Conservation (phyloP, 371 early-diverging fungal genomes). For the Conidiobolus incongruus region DNA sequence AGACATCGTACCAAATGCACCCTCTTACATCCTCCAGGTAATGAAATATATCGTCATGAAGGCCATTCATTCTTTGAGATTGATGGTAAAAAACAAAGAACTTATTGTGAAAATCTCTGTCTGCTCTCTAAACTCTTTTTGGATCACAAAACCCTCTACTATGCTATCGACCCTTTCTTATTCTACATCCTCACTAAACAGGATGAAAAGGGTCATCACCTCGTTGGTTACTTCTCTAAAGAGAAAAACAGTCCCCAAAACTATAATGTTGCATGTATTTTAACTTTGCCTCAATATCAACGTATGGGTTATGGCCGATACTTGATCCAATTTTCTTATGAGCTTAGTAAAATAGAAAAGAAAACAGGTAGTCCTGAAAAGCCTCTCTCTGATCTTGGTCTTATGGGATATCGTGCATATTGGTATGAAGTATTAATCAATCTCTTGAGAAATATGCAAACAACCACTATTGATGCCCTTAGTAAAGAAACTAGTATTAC, state of each 20-base stretch:
- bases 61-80: conserved; percentile 82
- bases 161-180: conserved; percentile 93
- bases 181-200: conserved; percentile 86
- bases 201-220: conserved; percentile 64
- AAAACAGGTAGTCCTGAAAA: conserved; percentile 96
- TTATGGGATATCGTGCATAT: conserved; percentile 87
- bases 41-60: conserved; percentile 73
- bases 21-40: conserved; percentile 82
- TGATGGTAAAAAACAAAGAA: conserved; percentile 73
- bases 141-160: no score
- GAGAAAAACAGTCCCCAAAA: conserved; percentile 90
- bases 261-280: conserved; percentile 98
- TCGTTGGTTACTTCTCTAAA: conserved; percentile 99
- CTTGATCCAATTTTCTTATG: conserved; percentile 94
- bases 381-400: conserved; percentile 96
- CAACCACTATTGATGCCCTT: no score
- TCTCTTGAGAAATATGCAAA: no score
- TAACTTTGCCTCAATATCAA: conserved; percentile 97
- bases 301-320: conserved; percentile 94
- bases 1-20: conserved; percentile 62
- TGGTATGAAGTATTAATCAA: conserved; percentile 80
- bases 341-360: conserved; percentile 88
- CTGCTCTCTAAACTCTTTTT: conserved; percentile 90
- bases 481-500: no score
- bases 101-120: conserved; percentile 77